Evolutionary conservation across 179 eudicot species (phyloP).

Genomic region (Beta corolliflora): DNA sequence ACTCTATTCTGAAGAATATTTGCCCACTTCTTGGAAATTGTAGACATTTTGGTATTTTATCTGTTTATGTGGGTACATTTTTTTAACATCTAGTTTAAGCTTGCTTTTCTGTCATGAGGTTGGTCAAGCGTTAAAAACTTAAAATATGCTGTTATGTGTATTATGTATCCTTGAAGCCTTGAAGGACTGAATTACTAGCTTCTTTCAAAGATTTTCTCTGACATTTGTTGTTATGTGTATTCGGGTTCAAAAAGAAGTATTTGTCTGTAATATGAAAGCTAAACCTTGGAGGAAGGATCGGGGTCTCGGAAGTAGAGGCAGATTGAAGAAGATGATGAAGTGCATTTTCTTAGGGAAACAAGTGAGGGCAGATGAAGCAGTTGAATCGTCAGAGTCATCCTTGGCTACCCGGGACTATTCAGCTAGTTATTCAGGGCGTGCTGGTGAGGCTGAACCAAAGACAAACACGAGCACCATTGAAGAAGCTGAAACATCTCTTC

Average conservation of each 20-base stretch:
- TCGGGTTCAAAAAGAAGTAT: constrained; percentile 21
- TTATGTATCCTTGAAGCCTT: constrained; percentile 1
- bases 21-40: constrained; percentile 8
- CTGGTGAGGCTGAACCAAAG: constrained; percentile 47
- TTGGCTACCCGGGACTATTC: constrained; percentile 82
- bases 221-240: constrained; percentile 21
- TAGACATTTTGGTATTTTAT: background rate
- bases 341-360: constrained; percentile 81
- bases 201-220: constrained; percentile 9
- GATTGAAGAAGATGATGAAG: constrained; percentile 73
- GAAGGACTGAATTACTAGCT: background rate
- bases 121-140: background rate
- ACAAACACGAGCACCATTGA: constrained; percentile 61
- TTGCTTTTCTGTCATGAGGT: background rate
- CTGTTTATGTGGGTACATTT: background rate
- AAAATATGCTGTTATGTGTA: background rate
- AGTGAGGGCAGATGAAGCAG: constrained; percentile 43
- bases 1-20: background rate
- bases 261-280: constrained; percentile 44
- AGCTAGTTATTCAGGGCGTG: constrained; percentile 60
- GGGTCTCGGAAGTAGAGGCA: constrained; percentile 29
- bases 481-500: constrained; percentile 93
- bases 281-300: constrained; percentile 37
- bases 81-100: background rate
- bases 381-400: constrained; percentile 68